phyloP scores from a whole-genome alignment of 345 rosid genomes.

The Noccaea bulbosa region DNA sequence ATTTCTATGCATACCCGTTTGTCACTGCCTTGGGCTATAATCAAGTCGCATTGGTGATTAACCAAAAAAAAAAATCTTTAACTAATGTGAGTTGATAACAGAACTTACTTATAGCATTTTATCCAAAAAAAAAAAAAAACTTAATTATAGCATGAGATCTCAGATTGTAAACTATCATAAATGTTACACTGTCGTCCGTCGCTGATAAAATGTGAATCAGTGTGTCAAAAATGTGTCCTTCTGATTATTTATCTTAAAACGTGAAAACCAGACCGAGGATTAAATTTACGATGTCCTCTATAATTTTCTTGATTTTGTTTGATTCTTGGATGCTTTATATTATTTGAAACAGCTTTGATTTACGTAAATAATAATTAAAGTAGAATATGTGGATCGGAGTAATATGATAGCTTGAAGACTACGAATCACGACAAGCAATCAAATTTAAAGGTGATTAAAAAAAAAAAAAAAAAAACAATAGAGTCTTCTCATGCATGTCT shows the following conservation, averaged over 20 bases:
- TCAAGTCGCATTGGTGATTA: too few relatives aligned
- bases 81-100: too few relatives aligned
- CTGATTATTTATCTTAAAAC: neutral
- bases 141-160: too few relatives aligned
- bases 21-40: too few relatives aligned
- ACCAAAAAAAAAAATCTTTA: too few relatives aligned
- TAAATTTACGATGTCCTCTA: neutral
- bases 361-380: slow-evolving; percentile 34
- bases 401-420: slow-evolving; percentile 10
- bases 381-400: slow-evolving; percentile 6
- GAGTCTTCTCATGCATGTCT: slow-evolving; percentile 13
- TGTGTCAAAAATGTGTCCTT: neutral
- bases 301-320: neutral
- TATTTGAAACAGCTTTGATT: neutral
- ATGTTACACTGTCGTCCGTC: too few relatives aligned
- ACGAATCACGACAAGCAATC: slow-evolving; percentile 12
- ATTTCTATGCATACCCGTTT: too few relatives aligned
- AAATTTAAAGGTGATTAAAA: neutral
- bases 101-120: too few relatives aligned
- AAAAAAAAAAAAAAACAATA: neutral
- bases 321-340: neutral
- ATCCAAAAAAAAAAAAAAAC: too few relatives aligned
- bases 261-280: neutral
- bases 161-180: too few relatives aligned
- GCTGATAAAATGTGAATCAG: too few relatives aligned